A percentile compares a stretch with the other conserved stretches of the same genome.
These are phyloP conservation scores for Helicostylum pulchrum DNA, from an alignment of 192 early-diverging fungal genomes.

Conservation along the genomic window DNA sequence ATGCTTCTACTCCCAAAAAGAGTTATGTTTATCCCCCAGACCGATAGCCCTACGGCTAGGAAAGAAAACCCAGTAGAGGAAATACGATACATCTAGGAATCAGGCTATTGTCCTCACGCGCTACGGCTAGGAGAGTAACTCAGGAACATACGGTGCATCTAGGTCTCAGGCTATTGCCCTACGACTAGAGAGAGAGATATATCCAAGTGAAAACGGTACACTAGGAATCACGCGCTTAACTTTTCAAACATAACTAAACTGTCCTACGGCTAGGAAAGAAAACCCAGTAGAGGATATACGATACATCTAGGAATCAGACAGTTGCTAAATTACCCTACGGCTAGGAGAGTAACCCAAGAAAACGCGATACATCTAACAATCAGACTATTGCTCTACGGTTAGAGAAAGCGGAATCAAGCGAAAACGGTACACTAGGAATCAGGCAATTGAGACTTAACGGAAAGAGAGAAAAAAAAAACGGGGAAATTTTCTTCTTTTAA, in stretches of 20 bases:
- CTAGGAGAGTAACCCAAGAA: slow-evolving; percentile 8
- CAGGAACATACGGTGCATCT: neutral
- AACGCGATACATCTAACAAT: neutral
- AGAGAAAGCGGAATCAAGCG: neutral
- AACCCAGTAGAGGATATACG: neutral
- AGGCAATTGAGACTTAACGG: neutral
- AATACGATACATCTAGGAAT: slow-evolving; percentile 1
- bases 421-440: neutral
- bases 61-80: slow-evolving; percentile 5
- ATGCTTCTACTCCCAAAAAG: slow-evolving; percentile 8
- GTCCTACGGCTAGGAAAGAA: neutral
- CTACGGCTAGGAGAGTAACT: slow-evolving; percentile 8
- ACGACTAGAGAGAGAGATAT: neutral
- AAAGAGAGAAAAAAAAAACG: neutral
- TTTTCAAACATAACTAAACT: too few species aligned
- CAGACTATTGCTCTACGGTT: slow-evolving; percentile 5
- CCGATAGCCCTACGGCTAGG: slow-evolving; percentile 4
- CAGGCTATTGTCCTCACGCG: neutral
- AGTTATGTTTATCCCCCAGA: slow-evolving; percentile 3
- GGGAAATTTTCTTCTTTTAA: too few species aligned
- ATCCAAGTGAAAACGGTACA: slow-evolving; percentile 6
- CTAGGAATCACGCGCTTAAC: neutral
- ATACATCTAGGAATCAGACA: neutral
- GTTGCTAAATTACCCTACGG: neutral
- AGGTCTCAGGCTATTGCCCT: neutral